Percentiles rank a stretch among this genome's conserved stretches.
Evolutionary conservation across 2,329 filamentous ascomycete genomes (phyloP).

Genomic region (Domatiomyces globalis): DNA sequence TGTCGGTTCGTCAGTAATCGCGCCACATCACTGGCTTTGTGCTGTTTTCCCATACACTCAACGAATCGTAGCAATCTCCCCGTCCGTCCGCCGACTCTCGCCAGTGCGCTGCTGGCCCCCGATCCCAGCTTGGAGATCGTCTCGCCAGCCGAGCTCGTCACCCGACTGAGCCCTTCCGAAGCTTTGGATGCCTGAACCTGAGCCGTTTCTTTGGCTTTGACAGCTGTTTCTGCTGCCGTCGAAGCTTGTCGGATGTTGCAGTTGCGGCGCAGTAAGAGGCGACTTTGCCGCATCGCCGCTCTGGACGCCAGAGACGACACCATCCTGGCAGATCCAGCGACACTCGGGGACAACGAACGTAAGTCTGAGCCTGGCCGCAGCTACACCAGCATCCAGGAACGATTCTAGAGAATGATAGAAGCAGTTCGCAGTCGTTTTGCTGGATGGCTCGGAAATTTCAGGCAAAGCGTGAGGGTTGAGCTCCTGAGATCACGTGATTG

Average conservation of each 20-base stretch:
- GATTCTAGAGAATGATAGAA: neutral
- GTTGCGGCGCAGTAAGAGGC: constrained; percentile 31
- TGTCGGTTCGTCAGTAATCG: constrained; percentile 28
- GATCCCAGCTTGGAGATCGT: constrained; percentile 60
- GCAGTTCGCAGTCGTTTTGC: neutral
- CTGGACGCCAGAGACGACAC: constrained; percentile 21
- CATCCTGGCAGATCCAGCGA: neutral
- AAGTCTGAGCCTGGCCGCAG: neutral
- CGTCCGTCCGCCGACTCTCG: constrained; percentile 69
- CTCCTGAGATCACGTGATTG: neutral
- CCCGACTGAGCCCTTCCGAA: constrained; percentile 66
- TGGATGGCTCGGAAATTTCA: neutral
- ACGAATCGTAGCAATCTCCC: constrained; percentile 64
- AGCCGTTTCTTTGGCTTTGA: constrained; percentile 32
- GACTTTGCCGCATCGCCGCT: constrained; percentile 34
- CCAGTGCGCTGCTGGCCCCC: constrained; percentile 50
- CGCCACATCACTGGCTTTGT: constrained; percentile 8
- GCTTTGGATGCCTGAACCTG: constrained; percentile 46
- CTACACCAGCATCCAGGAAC: neutral
- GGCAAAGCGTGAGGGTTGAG: neutral
- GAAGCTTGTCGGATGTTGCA: constrained; percentile 30
- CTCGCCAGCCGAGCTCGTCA: constrained; percentile 65
- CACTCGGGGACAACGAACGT: neutral
- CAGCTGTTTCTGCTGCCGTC: constrained; percentile 31
- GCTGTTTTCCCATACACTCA: constrained; percentile 54